These are phyloP conservation scores for Sphagnum fallax DNA, from an alignment of 228 moss, liverwort and hornwort genomes.

Conservation along the genomic window DNA sequence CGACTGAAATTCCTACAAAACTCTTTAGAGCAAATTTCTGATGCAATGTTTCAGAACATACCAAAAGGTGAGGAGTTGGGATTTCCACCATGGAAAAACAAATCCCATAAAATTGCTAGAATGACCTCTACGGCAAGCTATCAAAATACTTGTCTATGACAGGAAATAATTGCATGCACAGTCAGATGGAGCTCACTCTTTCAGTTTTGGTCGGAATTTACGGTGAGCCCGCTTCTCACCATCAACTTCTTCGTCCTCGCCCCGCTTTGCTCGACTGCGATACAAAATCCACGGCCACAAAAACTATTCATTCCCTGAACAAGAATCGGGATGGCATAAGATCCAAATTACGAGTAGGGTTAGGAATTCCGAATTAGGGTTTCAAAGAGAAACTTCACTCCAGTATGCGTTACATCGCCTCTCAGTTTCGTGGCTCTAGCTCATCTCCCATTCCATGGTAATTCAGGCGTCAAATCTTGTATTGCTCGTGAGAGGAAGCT, in stretches of 20 bases:
- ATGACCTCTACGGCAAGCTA: too few species aligned
- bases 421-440: too few species aligned
- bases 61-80: neutral
- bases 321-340: neutral
- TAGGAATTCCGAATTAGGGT: neutral
- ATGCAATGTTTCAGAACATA: neutral
- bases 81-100: neutral
- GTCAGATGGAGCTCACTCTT: slow-evolving; percentile 49
- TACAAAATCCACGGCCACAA: slow-evolving; percentile 1
- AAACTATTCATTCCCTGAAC: neutral
- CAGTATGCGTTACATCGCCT: too few species aligned
- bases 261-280: slow-evolving; percentile 71
- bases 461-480: neutral
- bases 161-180: too few species aligned
- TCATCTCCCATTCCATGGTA: too few species aligned
- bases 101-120: neutral
- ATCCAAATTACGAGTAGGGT: neutral
- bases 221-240: slow-evolving; percentile 84
- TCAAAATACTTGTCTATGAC: too few species aligned
- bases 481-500: neutral
- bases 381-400: too few species aligned
- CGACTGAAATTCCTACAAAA: neutral
- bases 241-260: slow-evolving; percentile 74
- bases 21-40: neutral
- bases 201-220: slow-evolving; percentile 81